Evolutionary conservation across 164 flowering plant species (phyloP).

Genomic region (Annona squamosa): DNA sequence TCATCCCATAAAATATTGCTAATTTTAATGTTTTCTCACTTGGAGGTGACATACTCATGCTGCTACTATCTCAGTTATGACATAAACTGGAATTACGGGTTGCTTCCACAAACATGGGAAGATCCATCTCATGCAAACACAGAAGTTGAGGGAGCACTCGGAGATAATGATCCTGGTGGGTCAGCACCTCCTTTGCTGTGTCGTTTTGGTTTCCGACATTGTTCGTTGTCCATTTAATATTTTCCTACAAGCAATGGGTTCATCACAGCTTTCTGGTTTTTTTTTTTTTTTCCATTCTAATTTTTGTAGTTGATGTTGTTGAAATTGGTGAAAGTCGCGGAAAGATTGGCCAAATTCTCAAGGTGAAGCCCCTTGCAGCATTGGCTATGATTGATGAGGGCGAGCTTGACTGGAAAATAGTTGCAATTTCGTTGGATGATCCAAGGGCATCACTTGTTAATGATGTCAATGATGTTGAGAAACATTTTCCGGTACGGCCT

Average conservation of each 20-base stretch:
- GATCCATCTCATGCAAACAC: conserved; percentile 75
- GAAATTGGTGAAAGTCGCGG: conserved; percentile 78
- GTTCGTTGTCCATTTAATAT: neutral
- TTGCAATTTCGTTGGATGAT: conserved; percentile 93
- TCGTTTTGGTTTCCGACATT: neutral
- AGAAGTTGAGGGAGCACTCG: conserved; percentile 91
- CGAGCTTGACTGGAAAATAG: conserved; percentile 99
- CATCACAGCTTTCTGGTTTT: neutral
- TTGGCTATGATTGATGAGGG: conserved; percentile 99
- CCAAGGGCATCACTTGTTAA: conserved; percentile 88
- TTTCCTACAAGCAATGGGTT: neutral
- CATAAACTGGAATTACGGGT: conserved; percentile 94
- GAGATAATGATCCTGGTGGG: conserved; percentile 77
- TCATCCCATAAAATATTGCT: neutral
- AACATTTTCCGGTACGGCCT: conserved; percentile 77
- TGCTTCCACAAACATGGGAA: conserved; percentile 99
- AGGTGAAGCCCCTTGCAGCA: conserved; percentile 86
- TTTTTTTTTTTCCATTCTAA: neutral
- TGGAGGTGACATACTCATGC: neutral
- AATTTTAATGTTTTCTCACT: neutral
- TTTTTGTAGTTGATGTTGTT: conserved; percentile 86
- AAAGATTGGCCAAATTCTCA: conserved; percentile 74
- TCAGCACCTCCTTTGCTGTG: neutral
- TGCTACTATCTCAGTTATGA: conserved; percentile 41
- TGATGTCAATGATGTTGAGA: conserved; percentile 86